These are phyloP conservation scores for Sugiyamaella grinbergsii DNA, from an alignment of 1,139 yeast genomes.

Conservation along the genomic window DNA sequence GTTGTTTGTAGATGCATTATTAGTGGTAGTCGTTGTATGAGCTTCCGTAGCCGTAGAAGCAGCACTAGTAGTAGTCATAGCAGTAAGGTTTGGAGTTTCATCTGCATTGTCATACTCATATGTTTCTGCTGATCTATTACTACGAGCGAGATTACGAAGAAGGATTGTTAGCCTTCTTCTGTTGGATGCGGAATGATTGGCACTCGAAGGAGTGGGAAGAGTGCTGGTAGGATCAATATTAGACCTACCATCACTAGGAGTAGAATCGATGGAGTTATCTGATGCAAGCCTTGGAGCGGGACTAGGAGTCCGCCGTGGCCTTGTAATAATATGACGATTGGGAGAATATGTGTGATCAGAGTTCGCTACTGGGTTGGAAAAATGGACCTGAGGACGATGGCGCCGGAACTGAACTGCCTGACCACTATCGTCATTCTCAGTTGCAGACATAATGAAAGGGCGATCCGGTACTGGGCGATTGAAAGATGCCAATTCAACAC, in stretches of 20 bases:
- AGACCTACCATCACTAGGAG: not conserved
- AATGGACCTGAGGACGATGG: constrained; percentile 29
- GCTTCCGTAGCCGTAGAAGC: not conserved
- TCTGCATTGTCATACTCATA: not conserved
- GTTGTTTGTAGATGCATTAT: not conserved
- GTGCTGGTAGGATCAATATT: not conserved
- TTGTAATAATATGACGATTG: not conserved
- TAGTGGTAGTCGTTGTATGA: not conserved
- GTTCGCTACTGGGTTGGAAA: constrained; percentile 28
- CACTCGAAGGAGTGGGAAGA: not conserved
- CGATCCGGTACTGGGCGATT: constrained; percentile 2
- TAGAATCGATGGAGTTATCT: not conserved
- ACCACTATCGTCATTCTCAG: constrained; percentile 6
- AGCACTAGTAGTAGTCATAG: not conserved
- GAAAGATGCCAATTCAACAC: not conserved
- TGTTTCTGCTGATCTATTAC: not conserved
- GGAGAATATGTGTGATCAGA: constrained; percentile 6
- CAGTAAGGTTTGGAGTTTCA: not conserved
- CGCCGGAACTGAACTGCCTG: constrained; percentile 10
- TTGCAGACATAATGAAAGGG: constrained; percentile 13
- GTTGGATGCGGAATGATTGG: not conserved
- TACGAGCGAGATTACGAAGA: constrained; percentile 4
- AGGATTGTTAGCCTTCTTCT: constrained; percentile 9
- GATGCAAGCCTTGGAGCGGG: constrained; percentile 8
- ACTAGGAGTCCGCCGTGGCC: constrained; percentile 10